Base-by-base conservation (phyloP, 345 rosid genomes). In the Conringia planisiliqua region DNA sequence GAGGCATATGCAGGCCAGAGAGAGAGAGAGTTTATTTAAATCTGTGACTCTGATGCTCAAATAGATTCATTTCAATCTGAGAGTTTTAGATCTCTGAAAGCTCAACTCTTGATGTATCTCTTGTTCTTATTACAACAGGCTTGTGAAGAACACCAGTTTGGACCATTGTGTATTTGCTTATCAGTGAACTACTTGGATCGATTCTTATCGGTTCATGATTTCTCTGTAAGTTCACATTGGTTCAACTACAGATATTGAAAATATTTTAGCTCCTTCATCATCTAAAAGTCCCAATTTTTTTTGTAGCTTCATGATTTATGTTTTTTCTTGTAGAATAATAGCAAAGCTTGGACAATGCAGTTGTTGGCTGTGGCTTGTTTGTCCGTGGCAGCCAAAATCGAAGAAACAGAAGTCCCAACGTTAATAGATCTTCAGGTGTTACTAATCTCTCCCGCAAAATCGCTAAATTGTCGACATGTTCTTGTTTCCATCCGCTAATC, bases 141-240 rank as follows among this genome's bases (percentile, higher is more conserved):
- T 79, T 80, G 79, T 80, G 85, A 83, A 43, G 81, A 83, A 70
- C 84, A 67, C 70, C 72, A 74, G 22, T 90, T 88, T 78, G 91
- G 87, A 68, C 82, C 93, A 16, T 58, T 80, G 74, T 77, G 85
- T 76, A 32, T 82, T 22, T 86, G 85, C 74, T 82, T 88, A 61
- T 74, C 91, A 6, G n/a, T 82, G 56, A 90, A 90, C 78, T 90
- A 85, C 86, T 83, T 90, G 81, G 91, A 90, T 75, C 84, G 93
- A 6, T 88, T 90, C 82, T 76, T 85, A 76, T 86, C 93, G 17
- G 78, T 86, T 57, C 81, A 84, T 81, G 85, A 88, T 42, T 68
- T 90, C 46, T 85, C 89, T 51, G 96, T 90, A 85, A 85, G 93
- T 86, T 66, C 35, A 66, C 42, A 63, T 38, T 44, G 40, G 33